A percentile compares a stretch with the other conserved stretches of the same genome.
Evolutionary conservation across 805 yeast species (phyloP).

Genomic region (Blastobotrys chiropterorum): DNA sequence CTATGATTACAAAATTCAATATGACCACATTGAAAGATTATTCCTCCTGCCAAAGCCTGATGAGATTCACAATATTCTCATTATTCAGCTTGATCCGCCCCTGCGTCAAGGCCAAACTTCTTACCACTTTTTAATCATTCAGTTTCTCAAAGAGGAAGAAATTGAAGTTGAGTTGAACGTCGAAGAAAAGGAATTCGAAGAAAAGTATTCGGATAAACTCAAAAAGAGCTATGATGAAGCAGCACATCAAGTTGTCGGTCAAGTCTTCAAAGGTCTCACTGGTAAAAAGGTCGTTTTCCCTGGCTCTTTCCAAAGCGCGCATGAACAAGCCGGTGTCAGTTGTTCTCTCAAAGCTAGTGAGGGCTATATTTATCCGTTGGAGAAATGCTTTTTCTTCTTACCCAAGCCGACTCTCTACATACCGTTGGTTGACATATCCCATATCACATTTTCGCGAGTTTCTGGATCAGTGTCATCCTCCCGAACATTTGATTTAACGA

Average conservation of each 20-base stretch:
- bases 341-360: constrained; percentile 94
- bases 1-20: constrained; percentile 92
- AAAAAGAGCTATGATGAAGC: constrained; percentile 72
- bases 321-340: constrained; percentile 76
- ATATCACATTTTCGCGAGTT: constrained; percentile 79
- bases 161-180: constrained; percentile 83
- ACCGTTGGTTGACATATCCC: constrained; percentile 74
- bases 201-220: constrained; percentile 66
- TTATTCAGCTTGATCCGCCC: constrained; percentile 93
- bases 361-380: constrained; percentile 90
- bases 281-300: constrained; percentile 82
- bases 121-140: constrained; percentile 86
- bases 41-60: constrained; percentile 93
- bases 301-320: constrained; percentile 70
- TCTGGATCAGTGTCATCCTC: constrained; percentile 71
- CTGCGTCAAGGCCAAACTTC: constrained; percentile 97
- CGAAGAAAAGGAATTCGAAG: constrained; percentile 72
- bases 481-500: constrained; percentile 88
- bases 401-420: constrained; percentile 92
- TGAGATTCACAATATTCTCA: constrained; percentile 80
- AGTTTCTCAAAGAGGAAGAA: constrained; percentile 85
- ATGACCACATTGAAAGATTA: constrained; percentile 80
- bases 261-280: constrained; percentile 83
- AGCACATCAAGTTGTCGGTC: constrained; percentile 81
- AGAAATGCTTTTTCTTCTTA: constrained; percentile 81